These are phyloP conservation scores for Knoxdaviesia capensis DNA, from an alignment of 2,329 filamentous ascomycete species.

Conservation along the genomic window DNA sequence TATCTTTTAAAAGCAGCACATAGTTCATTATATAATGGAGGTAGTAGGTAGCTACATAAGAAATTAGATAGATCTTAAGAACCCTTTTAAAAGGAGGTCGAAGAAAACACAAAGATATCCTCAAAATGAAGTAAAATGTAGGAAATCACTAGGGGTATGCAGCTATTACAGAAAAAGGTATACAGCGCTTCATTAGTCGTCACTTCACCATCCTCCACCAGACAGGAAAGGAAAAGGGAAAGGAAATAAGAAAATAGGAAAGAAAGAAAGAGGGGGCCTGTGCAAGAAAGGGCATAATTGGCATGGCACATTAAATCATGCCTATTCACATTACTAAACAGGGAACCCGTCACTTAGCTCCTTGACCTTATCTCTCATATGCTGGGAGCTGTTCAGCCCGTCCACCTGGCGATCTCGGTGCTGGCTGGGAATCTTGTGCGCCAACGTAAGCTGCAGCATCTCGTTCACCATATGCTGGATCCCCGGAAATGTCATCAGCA, in stretches of 20 bases:
- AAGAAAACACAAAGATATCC: neutral
- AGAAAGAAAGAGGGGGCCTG: neutral
- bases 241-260: neutral
- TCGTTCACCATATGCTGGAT: too few relatives aligned
- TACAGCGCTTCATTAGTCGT: neutral
- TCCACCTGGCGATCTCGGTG: neutral
- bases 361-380: conserved; percentile 15
- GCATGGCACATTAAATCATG: neutral
- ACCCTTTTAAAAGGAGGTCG: neutral
- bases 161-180: neutral
- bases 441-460: conserved; percentile 5
- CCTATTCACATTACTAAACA: neutral
- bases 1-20: neutral
- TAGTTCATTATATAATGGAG: neutral
- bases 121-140: too few relatives aligned
- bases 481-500: neutral
- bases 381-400: conserved; percentile 17
- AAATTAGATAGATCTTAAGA: neutral
- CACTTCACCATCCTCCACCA: neutral
- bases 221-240: neutral
- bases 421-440: conserved; percentile 6
- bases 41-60: neutral
- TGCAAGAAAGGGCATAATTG: neutral
- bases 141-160: neutral
- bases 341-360: neutral